A percentile compares a stretch with the other conserved stretches of the same genome.
These are phyloP conservation scores for Cinnamomum chago DNA, from an alignment of 164 flowering plant species.

Conservation along the genomic window DNA sequence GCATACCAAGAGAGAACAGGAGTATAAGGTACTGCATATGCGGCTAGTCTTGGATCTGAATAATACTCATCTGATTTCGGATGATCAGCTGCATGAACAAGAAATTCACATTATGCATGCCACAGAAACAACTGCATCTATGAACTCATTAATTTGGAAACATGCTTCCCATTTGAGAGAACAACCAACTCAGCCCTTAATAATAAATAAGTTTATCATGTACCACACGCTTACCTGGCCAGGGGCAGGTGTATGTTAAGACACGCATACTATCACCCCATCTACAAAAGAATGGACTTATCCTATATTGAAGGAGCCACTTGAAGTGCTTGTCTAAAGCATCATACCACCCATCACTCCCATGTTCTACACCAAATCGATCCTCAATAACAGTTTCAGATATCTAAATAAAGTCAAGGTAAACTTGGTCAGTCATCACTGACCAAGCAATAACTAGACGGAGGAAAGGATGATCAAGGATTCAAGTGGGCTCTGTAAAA, in stretches of 20 bases:
- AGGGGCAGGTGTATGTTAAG: constrained; percentile 86
- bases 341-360: constrained; percentile 79
- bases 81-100: constrained; percentile 59
- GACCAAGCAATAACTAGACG: too few relatives aligned
- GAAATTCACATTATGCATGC: background rate
- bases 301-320: constrained; percentile 93
- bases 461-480: too few relatives aligned
- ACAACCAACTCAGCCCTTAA: background rate
- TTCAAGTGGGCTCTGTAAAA: background rate
- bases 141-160: too few relatives aligned
- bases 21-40: constrained; percentile 87
- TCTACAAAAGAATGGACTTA: constrained; percentile 94
- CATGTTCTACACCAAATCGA: constrained; percentile 88
- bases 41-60: constrained; percentile 87
- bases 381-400: constrained; percentile 98
- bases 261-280: constrained; percentile 97
- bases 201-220: background rate
- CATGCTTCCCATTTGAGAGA: background rate
- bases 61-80: constrained; percentile 90
- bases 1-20: constrained; percentile 63
- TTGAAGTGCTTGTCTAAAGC: constrained; percentile 80
- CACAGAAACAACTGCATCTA: background rate
- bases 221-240: constrained; percentile 65
- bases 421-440: too few relatives aligned
- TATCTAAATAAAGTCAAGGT: constrained; percentile 48